These are phyloP conservation scores for Cyberlindnera americana DNA, from an alignment of 805 yeast genomes.

Conservation along the genomic window DNA sequence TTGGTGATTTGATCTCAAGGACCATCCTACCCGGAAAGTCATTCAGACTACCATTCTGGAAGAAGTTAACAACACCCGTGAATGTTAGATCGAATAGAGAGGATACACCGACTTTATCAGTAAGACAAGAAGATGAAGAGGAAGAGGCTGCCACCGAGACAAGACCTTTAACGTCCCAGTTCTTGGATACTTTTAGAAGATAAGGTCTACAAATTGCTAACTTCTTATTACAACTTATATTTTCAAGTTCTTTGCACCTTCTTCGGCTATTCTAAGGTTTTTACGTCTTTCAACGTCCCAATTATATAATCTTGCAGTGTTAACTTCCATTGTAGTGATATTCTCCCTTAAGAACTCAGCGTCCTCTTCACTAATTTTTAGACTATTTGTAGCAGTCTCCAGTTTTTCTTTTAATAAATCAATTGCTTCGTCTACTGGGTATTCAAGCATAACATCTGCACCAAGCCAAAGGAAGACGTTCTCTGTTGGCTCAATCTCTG, in stretches of 20 bases:
- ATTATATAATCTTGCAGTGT: constrained; percentile 86
- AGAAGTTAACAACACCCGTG: neutral
- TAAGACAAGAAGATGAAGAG: constrained; percentile 11
- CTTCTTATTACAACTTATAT: constrained; percentile 2
- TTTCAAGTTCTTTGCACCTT: constrained; percentile 35
- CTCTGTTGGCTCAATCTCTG: constrained; percentile 59
- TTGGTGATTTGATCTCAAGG: constrained; percentile 33
- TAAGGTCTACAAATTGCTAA: constrained; percentile 12
- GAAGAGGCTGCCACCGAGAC: constrained; percentile 27
- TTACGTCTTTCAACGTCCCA: constrained; percentile 82
- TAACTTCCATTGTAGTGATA: constrained; percentile 96
- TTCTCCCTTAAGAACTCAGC: constrained; percentile 80
- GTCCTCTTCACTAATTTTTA: constrained; percentile 70
- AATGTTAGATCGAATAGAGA: constrained; percentile 2
- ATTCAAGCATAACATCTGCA: constrained; percentile 96
- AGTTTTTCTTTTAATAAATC: constrained; percentile 62
- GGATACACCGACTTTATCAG: constrained; percentile 7
- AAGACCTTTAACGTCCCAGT: constrained; percentile 46
- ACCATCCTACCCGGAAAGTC: constrained; percentile 36
- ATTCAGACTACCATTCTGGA: constrained; percentile 36
- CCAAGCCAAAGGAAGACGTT: constrained; percentile 94
- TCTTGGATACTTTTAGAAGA: constrained; percentile 43
- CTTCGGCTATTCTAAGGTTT: constrained; percentile 40
- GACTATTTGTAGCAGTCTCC: constrained; percentile 54
- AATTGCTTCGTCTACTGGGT: constrained; percentile 84